Evolutionary conservation across 2,329 filamentous ascomycete genomes (phyloP).

Genomic region (Diaporthe ampelina): DNA sequence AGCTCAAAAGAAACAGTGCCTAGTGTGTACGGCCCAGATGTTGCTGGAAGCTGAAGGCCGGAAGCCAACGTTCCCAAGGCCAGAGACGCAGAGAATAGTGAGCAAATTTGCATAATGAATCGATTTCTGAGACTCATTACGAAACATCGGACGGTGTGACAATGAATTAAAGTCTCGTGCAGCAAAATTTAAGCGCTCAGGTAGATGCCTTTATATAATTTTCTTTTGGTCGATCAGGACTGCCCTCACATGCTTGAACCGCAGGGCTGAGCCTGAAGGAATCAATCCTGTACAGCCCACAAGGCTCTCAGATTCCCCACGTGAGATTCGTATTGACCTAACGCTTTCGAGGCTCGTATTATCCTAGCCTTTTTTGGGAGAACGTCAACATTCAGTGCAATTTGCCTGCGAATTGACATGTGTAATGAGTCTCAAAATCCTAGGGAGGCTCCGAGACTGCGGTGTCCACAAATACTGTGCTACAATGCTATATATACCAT

Average conservation of each 20-base stretch:
- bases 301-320: neutral
- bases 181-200: neutral
- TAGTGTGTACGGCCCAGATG: slow-evolving; percentile 3
- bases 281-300: neutral
- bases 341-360: neutral
- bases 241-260: neutral
- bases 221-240: neutral
- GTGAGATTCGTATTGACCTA: neutral
- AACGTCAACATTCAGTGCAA: neutral
- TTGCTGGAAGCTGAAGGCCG: neutral
- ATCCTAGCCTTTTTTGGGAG: neutral
- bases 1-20: slow-evolving; percentile 5
- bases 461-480: too few relatives aligned
- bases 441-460: too few relatives aligned
- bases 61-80: slow-evolving; percentile 11
- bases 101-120: neutral
- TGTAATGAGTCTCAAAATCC: too few relatives aligned
- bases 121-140: neutral
- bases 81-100: neutral
- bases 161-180: too few relatives aligned
- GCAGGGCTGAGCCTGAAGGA: slow-evolving; percentile 14
- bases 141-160: neutral
- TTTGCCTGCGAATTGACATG: neutral
- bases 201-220: neutral
- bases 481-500: neutral